Conservation (phyloP, 768 basidiomycete genomes). For the Suillus paluster region DNA sequence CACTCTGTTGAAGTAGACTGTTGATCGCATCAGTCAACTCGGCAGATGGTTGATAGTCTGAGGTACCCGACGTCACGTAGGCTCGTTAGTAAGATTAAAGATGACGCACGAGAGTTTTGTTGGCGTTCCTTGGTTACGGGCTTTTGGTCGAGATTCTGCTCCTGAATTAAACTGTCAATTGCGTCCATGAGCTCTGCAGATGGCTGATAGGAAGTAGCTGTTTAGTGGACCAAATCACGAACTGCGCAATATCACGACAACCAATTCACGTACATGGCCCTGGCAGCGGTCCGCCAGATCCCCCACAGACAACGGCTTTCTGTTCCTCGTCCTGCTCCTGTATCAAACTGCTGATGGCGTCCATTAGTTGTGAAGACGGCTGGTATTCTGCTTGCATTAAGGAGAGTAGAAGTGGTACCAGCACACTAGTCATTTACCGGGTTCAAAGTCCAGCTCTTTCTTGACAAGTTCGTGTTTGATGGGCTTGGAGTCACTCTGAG, state of each 20-base stretch:
- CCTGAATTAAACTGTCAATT: background rate
- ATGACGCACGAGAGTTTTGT: background rate
- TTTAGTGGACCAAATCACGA: background rate
- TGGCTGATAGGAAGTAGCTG: constrained; percentile 10
- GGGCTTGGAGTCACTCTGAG: constrained; percentile 15
- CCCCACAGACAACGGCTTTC: background rate
- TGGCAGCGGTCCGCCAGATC: background rate
- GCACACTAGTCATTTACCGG: background rate
- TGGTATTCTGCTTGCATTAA: constrained; percentile 14
- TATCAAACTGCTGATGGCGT: constrained; percentile 12
- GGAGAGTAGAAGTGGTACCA: background rate
- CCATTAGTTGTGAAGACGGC: constrained; percentile 19
- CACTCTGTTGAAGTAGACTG: background rate
- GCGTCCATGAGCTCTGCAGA: constrained; percentile 18
- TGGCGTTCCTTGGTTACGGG: background rate
- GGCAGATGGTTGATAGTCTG: constrained; percentile 14
- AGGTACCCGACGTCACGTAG: background rate
- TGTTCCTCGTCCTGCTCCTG: background rate
- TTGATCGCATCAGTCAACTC: constrained; percentile 3
- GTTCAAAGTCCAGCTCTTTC: background rate
- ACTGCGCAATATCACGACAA: constrained; percentile 1
- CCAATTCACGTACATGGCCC: background rate
- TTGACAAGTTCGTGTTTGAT: constrained; percentile 18
- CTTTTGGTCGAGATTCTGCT: constrained; percentile 1
- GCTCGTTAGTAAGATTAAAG: background rate